Base-by-base conservation (phyloP, 441 rosid genomes). In the Adansonia rubrostipa region DNA sequence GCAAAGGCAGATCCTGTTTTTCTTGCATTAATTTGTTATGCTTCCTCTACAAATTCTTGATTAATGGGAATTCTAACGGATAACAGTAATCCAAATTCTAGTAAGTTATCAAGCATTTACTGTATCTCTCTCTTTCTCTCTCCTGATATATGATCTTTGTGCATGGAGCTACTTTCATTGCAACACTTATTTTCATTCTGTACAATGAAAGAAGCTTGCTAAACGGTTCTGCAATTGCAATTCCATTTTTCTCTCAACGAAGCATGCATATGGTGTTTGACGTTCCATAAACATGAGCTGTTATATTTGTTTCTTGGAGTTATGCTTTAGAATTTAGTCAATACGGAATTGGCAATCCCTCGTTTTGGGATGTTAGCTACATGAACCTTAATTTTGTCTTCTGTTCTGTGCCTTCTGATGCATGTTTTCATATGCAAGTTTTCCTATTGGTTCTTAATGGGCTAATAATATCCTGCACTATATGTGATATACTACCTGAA, bases 191-290 rank as follows among this genome's bases (percentile, higher is more conserved):
- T 69, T 47, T 33, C 44, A 2, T 47, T 71, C 13, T 47, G 73
- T 13, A 47, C 40, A 69, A 69, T 14, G 47, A 45, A 45, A 67
- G 53, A 68, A 19, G 56, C 33, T 68, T 68, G 72, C 36, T 45
- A 2, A 68, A 68, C 56, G 10, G 68, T 64, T 47, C 0, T 68
- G 36, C 54, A 45, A 42, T 68, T 45, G 3, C 17, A 45, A 66
- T 45, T 68, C 56, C 72, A 19, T 64, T 33, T 47, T 48, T 22
- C 10, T 69, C 17, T 69, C 13, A 6, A 47, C 5, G 57, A 22
- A 22, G 40, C 33, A 22, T 48, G 58, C 73, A 3, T 48, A 22
- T 48, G 58, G 73, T 7, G 6, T 50, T 69, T 22, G 3, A 69
- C 11, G 40, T 22, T 69, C 56, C 11, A 20, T 45, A 68, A 48